phyloP scores from a whole-genome alignment of 2,329 filamentous ascomycete genomes.

The Waltergamsia citrina region DNA sequence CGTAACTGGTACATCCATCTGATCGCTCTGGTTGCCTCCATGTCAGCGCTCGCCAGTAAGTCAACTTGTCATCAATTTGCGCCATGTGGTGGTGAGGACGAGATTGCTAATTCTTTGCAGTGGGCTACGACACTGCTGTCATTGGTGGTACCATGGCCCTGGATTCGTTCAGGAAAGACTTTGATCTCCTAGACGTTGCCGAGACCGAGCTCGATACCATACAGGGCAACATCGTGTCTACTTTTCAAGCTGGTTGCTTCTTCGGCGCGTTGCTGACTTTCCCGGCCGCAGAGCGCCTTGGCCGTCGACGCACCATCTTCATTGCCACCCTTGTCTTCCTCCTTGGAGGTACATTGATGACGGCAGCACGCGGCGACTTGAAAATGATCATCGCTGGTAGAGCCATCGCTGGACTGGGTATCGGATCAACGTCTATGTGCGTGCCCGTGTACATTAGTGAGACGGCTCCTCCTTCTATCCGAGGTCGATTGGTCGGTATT shows the following conservation, averaged over 20 bases:
- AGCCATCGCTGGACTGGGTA: too few relatives aligned
- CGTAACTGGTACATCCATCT: constrained; percentile 22
- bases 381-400: constrained; percentile 48
- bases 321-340: constrained; percentile 33
- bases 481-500: too few relatives aligned
- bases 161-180: constrained; percentile 11
- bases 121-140: constrained; percentile 8
- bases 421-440: too few relatives aligned
- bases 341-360: constrained; percentile 41
- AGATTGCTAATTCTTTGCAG: constrained; percentile 1
- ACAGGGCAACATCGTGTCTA: constrained; percentile 14
- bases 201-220: constrained; percentile 8
- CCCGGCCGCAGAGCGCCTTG: constrained; percentile 28
- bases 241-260: constrained; percentile 18
- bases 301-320: constrained; percentile 27
- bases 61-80: neutral
- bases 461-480: too few relatives aligned
- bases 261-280: constrained; percentile 18
- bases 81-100: neutral
- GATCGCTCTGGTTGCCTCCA: constrained; percentile 19
- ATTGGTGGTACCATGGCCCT: constrained; percentile 14
- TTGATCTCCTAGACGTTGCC: constrained; percentile 7
- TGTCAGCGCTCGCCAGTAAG: constrained; percentile 22
- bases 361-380: constrained; percentile 31
- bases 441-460: too few relatives aligned